Percentiles rank a stretch among this genome's conserved stretches.
phyloP scores from a whole-genome alignment of 208 protist species.

The Herpetomonas samuelpessoai region DNA sequence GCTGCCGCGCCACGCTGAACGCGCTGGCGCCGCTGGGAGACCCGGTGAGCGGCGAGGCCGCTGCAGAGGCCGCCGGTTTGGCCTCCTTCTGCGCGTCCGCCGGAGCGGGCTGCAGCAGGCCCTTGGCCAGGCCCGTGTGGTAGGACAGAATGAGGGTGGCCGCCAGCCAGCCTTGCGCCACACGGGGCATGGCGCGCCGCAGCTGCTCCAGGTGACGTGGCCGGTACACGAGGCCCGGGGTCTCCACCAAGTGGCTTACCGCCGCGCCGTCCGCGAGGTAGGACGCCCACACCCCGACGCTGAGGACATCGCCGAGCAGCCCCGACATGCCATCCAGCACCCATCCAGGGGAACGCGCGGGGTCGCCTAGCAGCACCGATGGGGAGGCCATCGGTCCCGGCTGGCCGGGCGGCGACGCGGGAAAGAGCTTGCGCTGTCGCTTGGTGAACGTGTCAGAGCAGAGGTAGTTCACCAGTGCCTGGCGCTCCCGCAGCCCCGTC shows the following conservation, averaged over 20 bases:
- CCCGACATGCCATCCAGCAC: slow-evolving; percentile 56
- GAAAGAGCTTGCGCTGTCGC: slow-evolving; percentile 39
- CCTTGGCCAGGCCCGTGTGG: slow-evolving; percentile 23
- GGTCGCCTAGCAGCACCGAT: slow-evolving; percentile 27
- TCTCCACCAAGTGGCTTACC: slow-evolving; percentile 47
- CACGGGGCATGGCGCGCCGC: slow-evolving; percentile 37
- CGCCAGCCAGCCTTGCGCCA: slow-evolving; percentile 77
- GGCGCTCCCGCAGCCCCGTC: slow-evolving; percentile 37
- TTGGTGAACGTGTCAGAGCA: slow-evolving; percentile 32
- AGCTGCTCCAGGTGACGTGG: slow-evolving; percentile 69
- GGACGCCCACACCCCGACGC: slow-evolving; percentile 56
- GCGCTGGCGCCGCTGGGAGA: neutral
- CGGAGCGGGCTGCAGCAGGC: slow-evolving; percentile 18
- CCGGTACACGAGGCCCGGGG: slow-evolving; percentile 43
- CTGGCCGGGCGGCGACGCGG: neutral
- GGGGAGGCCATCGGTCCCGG: neutral
- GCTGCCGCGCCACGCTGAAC: neutral
- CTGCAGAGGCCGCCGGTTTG: slow-evolving; percentile 1
- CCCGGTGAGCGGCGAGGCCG: neutral
- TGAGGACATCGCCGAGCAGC: slow-evolving; percentile 69
- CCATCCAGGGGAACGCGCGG: slow-evolving; percentile 49
- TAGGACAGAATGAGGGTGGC: slow-evolving; percentile 42
- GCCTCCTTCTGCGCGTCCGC: slow-evolving; percentile 4
- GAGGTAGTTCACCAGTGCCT: slow-evolving; percentile 43
- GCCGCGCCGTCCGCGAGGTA: slow-evolving; percentile 65